Evolutionary conservation across 2,329 filamentous ascomycete species (phyloP).

Genomic region (Phialocephala sp.): DNA sequence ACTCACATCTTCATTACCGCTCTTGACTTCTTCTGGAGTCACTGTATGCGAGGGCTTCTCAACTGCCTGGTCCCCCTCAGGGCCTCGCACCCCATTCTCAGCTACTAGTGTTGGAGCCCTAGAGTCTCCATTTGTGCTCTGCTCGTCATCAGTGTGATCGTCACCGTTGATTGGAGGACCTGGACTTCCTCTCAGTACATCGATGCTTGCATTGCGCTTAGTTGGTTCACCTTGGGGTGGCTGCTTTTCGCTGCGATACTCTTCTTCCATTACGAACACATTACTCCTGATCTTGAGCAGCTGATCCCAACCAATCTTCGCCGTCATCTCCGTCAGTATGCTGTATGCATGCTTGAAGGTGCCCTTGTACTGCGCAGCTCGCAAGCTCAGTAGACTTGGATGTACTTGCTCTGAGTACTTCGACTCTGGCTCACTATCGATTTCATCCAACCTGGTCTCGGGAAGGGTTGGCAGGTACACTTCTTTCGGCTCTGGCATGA

Average conservation of each 20-base stretch:
- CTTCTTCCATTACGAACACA: conserved; percentile 99
- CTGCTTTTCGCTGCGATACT: conserved; percentile 89
- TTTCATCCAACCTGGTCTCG: conserved; percentile 92
- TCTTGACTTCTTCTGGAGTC: conserved; percentile 77
- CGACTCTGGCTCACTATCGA: conserved; percentile 87
- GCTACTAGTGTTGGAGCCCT: conserved; percentile 34
- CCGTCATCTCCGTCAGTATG: conserved; percentile 92
- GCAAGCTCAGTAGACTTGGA: conserved; percentile 81
- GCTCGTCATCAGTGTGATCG: conserved; percentile 43
- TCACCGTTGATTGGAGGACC: conserved; percentile 55
- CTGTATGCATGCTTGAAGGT: conserved; percentile 96
- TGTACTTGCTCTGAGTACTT: conserved; percentile 86
- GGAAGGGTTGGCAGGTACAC: conserved; percentile 85
- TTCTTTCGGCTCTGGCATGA: conserved; percentile 91
- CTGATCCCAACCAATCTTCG: conserved; percentile 97
- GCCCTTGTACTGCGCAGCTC: conserved; percentile 88
- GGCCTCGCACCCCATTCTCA: conserved; percentile 36
- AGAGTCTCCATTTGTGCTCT: conserved; percentile 41
- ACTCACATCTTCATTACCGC: conserved; percentile 72
- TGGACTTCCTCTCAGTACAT: conserved; percentile 75
- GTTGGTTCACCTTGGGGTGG: conserved; percentile 54
- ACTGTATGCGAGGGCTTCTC: conserved; percentile 83
- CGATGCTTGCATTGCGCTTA: conserved; percentile 77
- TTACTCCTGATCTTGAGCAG: conserved; percentile 92
- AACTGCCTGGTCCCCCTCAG: conserved; percentile 50